These are phyloP conservation scores for Globisporangium yorkense DNA, from an alignment of 352 stramenopile species.

Conservation along the genomic window DNA sequence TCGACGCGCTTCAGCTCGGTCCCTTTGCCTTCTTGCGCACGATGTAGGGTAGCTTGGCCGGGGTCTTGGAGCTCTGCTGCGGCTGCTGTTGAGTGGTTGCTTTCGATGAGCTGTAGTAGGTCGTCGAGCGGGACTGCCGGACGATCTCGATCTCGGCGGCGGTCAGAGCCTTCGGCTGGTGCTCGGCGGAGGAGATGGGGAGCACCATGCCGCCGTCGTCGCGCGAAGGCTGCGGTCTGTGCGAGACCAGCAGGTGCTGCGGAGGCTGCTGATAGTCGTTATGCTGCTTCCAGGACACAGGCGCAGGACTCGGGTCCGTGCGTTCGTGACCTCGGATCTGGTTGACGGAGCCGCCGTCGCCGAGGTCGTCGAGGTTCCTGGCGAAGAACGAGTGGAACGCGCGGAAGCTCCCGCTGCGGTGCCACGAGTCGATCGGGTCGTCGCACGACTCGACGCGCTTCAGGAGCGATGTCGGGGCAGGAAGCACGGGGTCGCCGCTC, in stretches of 20 bases:
- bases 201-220: neutral
- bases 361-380: constrained; percentile 7
- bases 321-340: neutral
- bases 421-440: constrained; percentile 15
- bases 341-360: neutral
- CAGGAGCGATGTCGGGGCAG: constrained; percentile 12
- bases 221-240: neutral
- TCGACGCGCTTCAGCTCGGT: neutral
- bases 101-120: neutral
- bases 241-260: no score
- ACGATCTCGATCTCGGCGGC: constrained; percentile 9
- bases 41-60: constrained; percentile 40
- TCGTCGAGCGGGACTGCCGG: neutral
- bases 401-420: constrained; percentile 25
- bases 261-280: neutral
- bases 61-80: constrained; percentile 4
- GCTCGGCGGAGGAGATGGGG: neutral
- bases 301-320: neutral
- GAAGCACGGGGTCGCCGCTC: constrained; percentile 2
- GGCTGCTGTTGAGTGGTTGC: neutral
- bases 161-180: constrained; percentile 6
- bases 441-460: constrained; percentile 12
- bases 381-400: constrained; percentile 50
- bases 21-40: constrained; percentile 22
- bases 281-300: neutral